Conservation (phyloP, 306 rosid species). For the Castanospermum australe region DNA sequence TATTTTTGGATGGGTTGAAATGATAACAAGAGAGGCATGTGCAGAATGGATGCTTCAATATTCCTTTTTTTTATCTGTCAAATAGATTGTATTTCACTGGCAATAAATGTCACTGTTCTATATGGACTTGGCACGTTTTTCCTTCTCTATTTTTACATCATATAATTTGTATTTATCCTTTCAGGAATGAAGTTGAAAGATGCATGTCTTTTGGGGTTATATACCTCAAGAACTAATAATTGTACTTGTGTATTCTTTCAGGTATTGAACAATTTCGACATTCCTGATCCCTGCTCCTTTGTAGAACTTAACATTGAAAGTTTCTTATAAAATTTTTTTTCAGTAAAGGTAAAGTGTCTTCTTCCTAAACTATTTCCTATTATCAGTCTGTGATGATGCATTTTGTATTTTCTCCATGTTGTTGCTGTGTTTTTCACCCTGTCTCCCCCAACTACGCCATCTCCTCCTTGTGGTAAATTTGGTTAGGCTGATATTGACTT, state of each 20-base stretch:
- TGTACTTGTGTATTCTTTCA: constrained; percentile 39
- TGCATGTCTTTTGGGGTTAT: not conserved
- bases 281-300: constrained; percentile 92
- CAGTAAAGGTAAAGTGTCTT: constrained; percentile 44
- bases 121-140: not conserved
- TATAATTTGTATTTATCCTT: not conserved
- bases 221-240: not conserved
- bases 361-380: constrained; percentile 1
- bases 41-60: not conserved
- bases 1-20: not conserved
- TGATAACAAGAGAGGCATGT: not conserved
- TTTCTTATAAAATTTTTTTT: constrained; percentile 45
- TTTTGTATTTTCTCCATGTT: not conserved
- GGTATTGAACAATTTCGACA: constrained; percentile 84
- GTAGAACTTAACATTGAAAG: constrained; percentile 72
- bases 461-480: not conserved
- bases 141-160: not conserved
- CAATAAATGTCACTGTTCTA: not conserved
- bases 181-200: not conserved
- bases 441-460: not conserved
- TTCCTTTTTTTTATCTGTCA: not conserved
- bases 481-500: not conserved
- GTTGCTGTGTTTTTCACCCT: not conserved
- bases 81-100: not conserved
- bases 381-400: not conserved